Percentiles rank a stretch among this genome's conserved stretches.
Conservation (phyloP, 2,329 filamentous ascomycete genomes). For the Fusarium buxicola region DNA sequence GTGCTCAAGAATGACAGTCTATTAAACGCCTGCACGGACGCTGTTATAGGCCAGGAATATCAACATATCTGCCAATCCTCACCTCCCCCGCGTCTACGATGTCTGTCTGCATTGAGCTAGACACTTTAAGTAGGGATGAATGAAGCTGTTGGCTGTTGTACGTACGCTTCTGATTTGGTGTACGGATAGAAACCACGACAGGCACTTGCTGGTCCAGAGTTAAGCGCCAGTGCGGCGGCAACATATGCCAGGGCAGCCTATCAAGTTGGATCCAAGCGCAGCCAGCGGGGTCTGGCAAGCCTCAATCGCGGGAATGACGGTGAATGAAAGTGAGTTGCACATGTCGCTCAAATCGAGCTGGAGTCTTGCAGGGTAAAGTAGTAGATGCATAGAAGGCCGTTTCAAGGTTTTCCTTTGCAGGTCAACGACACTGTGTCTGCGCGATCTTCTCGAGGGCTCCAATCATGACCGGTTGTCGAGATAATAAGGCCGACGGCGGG, state of each 20-base stretch:
- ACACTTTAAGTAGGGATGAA: not conserved
- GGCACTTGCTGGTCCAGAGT: conserved; percentile 23
- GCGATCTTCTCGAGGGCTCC: not conserved
- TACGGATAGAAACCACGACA: not conserved
- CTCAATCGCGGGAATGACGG: conserved; percentile 28
- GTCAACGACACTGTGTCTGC: not conserved
- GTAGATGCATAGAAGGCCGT: not conserved
- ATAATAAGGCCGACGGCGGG: not conserved
- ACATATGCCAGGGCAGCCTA: conserved; percentile 26
- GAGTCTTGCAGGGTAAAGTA: not conserved
- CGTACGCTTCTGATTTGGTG: conserved; percentile 17
- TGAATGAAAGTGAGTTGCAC: conserved; percentile 4
- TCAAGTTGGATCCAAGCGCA: conserved; percentile 1
- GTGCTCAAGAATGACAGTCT: conserved; percentile 25
- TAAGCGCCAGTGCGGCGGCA: conserved; percentile 37
- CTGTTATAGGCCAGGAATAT: not conserved
- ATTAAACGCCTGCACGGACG: conserved; percentile 1
- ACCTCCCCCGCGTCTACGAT: not conserved
- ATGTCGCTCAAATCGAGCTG: conserved; percentile 1
- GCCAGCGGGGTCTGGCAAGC: conserved; percentile 28
- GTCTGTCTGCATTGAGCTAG: conserved; percentile 22
- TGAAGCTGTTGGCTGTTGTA: conserved; percentile 18
- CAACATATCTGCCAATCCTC: not conserved
- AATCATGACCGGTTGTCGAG: not conserved
- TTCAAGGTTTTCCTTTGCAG: conserved; percentile 9